phyloP scores from a whole-genome alignment of 768 basidiomycete species.

The Kwoniella heveanensis region DNA sequence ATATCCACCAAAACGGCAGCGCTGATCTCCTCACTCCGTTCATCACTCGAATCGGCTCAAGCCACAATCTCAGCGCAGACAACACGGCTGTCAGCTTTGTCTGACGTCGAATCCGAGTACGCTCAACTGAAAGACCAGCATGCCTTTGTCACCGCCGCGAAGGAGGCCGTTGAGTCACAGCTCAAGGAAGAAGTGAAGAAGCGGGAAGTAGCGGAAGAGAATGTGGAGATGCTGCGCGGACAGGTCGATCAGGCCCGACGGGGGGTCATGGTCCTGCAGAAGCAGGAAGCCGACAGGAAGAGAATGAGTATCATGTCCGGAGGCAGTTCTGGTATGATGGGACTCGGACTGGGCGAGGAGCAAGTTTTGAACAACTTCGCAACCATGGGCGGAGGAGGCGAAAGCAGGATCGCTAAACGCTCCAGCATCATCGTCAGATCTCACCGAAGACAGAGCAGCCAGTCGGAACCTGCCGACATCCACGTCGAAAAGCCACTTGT shows the following conservation, averaged over 20 bases:
- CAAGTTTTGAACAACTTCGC: conserved; percentile 12
- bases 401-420: conserved; percentile 35
- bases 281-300: conserved; percentile 51
- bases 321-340: conserved; percentile 18
- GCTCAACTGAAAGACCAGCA: conserved; percentile 39
- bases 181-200: conserved; percentile 45
- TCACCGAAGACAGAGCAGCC: conserved; percentile 37
- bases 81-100: conserved; percentile 25
- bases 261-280: conserved; percentile 49
- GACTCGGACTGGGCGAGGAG: conserved; percentile 25
- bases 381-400: conserved; percentile 4
- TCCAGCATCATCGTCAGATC: conserved; percentile 32
- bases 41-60: conserved; percentile 39
- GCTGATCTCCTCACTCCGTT: conserved; percentile 28
- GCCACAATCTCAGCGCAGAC: conserved; percentile 35
- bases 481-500: conserved; percentile 3
- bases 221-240: conserved; percentile 45
- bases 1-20: conserved; percentile 1
- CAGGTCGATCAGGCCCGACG: conserved; percentile 52
- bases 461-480: conserved; percentile 35
- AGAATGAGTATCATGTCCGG: conserved; percentile 27
- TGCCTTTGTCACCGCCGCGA: conserved; percentile 48
- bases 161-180: conserved; percentile 49
- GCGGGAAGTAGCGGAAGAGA: conserved; percentile 53
- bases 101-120: conserved; percentile 37